Evolutionary conservation across 208 protist genomes (phyloP).

Genomic region (Naegleria gruberi): DNA sequence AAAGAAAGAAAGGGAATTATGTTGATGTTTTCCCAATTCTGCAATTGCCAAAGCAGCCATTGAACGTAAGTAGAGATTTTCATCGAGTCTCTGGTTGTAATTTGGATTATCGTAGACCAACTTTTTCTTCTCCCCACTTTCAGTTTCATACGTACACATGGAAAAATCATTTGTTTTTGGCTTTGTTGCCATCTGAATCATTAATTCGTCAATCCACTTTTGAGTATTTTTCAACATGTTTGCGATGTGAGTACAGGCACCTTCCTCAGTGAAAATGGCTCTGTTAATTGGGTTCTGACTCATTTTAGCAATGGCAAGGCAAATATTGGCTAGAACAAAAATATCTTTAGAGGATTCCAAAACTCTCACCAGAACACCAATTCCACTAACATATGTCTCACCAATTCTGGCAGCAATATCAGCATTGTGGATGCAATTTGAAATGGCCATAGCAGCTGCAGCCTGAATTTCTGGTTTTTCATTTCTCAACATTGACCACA

Average conservation of each 20-base stretch:
- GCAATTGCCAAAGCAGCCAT: not conserved
- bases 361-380: not conserved
- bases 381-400: not conserved
- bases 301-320: conserved; percentile 2
- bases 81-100: not conserved
- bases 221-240: not conserved
- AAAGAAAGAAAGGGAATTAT: not conserved
- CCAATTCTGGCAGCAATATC: not conserved
- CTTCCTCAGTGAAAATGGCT: not conserved
- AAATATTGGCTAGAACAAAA: not conserved
- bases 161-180: not conserved
- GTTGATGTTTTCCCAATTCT: not conserved
- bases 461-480: not conserved
- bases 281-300: not conserved
- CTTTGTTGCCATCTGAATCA: not conserved
- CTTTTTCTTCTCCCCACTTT: not conserved
- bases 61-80: not conserved
- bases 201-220: not conserved
- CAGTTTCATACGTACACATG: not conserved
- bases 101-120: not conserved
- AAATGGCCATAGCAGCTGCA: not conserved
- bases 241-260: not conserved
- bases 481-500: conserved; percentile 3
- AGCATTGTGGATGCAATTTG: conserved; percentile 5
- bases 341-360: not conserved